A percentile compares a stretch with the other conserved stretches of the same genome.
Evolutionary conservation across 1,284 basidiomycete species (phyloP).

Genomic region (Trametes sp.): DNA sequence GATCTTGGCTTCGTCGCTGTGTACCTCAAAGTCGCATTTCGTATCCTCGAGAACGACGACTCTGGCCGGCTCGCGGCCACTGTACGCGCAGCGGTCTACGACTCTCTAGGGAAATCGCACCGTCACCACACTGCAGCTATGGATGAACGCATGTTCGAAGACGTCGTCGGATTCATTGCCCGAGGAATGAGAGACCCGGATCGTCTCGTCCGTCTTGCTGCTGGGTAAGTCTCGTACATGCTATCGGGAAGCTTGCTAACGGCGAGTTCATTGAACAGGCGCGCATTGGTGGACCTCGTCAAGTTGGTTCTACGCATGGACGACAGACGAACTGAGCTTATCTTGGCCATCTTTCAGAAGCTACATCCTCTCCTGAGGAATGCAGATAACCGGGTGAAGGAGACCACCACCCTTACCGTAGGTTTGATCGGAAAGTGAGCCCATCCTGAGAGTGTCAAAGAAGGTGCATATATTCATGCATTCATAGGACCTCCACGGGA

Average conservation of each 20-base stretch:
- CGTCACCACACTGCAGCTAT: constrained; percentile 52
- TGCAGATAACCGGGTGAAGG: constrained; percentile 57
- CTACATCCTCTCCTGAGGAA: constrained; percentile 37
- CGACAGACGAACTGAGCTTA: constrained; percentile 40
- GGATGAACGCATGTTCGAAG: constrained; percentile 46
- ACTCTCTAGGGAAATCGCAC: constrained; percentile 53
- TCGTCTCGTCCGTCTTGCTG: constrained; percentile 66
- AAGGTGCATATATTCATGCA: background rate
- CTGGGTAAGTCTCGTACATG: constrained; percentile 60
- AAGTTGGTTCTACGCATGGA: constrained; percentile 46
- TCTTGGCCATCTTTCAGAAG: constrained; percentile 58
- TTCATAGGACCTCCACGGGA: constrained; percentile 54
- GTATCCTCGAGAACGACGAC: constrained; percentile 55
- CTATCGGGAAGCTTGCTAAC: constrained; percentile 5
- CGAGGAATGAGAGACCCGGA: constrained; percentile 60
- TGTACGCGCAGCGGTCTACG: constrained; percentile 56
- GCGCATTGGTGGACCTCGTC: constrained; percentile 57
- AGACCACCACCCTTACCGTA: constrained; percentile 67
- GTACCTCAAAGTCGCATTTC: constrained; percentile 48
- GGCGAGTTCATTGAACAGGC: constrained; percentile 43
- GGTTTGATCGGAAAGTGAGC: constrained; percentile 71
- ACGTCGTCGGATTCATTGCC: constrained; percentile 49
- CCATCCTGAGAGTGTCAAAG: constrained; percentile 1
- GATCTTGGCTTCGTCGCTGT: constrained; percentile 46
- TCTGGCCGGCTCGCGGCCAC: constrained; percentile 50